Conservation (phyloP, 768 basidiomycete species). For the Mycena crocata region DNA sequence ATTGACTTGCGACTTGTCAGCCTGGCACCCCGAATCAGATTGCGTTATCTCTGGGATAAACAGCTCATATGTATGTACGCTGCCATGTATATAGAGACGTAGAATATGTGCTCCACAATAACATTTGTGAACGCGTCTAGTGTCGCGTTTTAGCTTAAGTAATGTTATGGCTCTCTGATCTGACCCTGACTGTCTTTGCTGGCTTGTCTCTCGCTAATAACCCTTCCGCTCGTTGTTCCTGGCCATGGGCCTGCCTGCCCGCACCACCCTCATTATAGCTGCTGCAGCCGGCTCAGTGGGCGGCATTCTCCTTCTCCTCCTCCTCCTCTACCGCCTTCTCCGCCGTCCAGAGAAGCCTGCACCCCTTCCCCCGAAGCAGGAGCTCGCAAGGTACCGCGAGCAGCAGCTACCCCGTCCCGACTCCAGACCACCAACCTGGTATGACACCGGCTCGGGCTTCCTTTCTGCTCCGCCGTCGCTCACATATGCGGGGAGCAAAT, state of each 20-base stretch:
- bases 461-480: constrained; percentile 39
- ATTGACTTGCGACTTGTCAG: too few relatives aligned
- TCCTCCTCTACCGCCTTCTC: constrained; percentile 52
- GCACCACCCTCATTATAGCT: constrained; percentile 61
- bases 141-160: too few relatives aligned
- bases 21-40: too few relatives aligned
- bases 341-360: constrained; percentile 46
- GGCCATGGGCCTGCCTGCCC: constrained; percentile 36
- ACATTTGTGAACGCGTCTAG: too few relatives aligned
- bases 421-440: constrained; percentile 36
- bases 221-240: constrained; percentile 21
- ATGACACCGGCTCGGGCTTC: constrained; percentile 32
- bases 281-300: constrained; percentile 58
- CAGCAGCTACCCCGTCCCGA: constrained; percentile 43
- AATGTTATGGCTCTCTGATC: too few relatives aligned
- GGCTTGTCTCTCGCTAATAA: too few relatives aligned
- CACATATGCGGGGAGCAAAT: constrained; percentile 43
- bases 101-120: too few relatives aligned
- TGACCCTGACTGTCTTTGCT: too few relatives aligned
- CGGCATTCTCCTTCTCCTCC: constrained; percentile 49
- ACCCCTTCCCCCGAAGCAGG: constrained; percentile 75
- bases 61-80: too few relatives aligned
- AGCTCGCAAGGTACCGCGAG: constrained; percentile 71
- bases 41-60: too few relatives aligned
- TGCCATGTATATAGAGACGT: too few relatives aligned